phyloP scores from a whole-genome alignment of 164 flowering plant species.

The Vitis cinerea region DNA sequence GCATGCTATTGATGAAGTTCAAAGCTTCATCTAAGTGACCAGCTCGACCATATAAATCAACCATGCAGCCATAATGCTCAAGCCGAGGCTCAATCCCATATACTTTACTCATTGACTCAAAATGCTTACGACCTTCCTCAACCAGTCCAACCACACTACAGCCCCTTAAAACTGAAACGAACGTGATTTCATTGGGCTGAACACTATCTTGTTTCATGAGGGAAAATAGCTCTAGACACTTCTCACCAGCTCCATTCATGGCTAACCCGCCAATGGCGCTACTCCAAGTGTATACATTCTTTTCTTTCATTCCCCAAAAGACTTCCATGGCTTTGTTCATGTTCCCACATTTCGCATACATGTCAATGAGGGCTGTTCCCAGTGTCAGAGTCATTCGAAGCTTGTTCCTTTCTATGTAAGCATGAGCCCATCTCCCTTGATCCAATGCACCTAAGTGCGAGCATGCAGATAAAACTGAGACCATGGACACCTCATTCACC shows the following conservation, averaged over 20 bases:
- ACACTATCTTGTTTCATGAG: slow-evolving; percentile 46
- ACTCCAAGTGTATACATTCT: slow-evolving; percentile 62
- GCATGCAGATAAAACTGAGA: slow-evolving; percentile 53
- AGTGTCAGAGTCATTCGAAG: slow-evolving; percentile 39
- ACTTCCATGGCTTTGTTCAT: slow-evolving; percentile 54
- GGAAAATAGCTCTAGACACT: slow-evolving; percentile 46
- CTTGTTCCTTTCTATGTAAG: slow-evolving; percentile 36
- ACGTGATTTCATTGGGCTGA: slow-evolving; percentile 52
- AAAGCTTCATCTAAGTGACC: slow-evolving; percentile 53
- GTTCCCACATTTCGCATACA: slow-evolving; percentile 53
- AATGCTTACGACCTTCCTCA: slow-evolving; percentile 39
- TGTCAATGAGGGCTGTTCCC: slow-evolving; percentile 55
- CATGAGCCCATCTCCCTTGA: slow-evolving; percentile 60
- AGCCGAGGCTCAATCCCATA: slow-evolving; percentile 45
- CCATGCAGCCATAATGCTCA: slow-evolving; percentile 70
- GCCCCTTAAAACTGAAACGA: slow-evolving; percentile 42
- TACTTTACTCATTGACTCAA: slow-evolving; percentile 36
- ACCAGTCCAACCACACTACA: slow-evolving; percentile 58
- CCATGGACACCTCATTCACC: slow-evolving; percentile 49
- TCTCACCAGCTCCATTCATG: slow-evolving; percentile 50
- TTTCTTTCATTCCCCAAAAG: slow-evolving; percentile 50
- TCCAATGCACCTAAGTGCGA: slow-evolving; percentile 56
- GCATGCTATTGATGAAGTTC: slow-evolving; percentile 47
- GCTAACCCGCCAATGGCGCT: slow-evolving; percentile 49
- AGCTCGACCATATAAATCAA: slow-evolving; percentile 54